A percentile compares a stretch with the other conserved stretches of the same genome.
These are phyloP conservation scores for Perkinsela sp. DNA, from an alignment of 208 protist species.

Conservation along the genomic window DNA sequence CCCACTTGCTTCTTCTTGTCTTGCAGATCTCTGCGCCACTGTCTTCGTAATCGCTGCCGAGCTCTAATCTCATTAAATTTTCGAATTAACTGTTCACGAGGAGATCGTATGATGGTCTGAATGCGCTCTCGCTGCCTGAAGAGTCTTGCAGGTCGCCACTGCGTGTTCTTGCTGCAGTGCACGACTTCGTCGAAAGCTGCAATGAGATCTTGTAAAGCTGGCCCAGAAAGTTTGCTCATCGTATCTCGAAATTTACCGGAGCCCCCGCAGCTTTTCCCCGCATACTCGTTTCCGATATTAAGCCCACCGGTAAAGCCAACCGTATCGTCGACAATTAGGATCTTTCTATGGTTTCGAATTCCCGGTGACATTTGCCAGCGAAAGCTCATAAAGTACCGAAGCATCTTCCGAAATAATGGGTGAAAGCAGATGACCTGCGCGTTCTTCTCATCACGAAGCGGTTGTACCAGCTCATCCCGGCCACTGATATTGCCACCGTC, in stretches of 20 bases:
- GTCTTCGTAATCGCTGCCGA: not conserved
- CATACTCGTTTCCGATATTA: constrained; percentile 71
- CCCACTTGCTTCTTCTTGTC: not conserved
- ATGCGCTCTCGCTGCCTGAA: not conserved
- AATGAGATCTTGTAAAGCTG: constrained; percentile 26
- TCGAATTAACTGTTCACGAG: not conserved
- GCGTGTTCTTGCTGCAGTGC: constrained; percentile 13
- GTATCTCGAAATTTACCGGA: constrained; percentile 51
- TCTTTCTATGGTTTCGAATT: constrained; percentile 66
- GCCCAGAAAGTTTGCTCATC: constrained; percentile 35
- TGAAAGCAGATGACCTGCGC: constrained; percentile 41
- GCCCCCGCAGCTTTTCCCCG: constrained; percentile 20
- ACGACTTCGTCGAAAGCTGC: constrained; percentile 52
- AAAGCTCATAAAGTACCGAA: constrained; percentile 26
- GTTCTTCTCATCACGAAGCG: constrained; percentile 22
- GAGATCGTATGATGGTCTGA: not conserved
- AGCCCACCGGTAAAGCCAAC: constrained; percentile 67
- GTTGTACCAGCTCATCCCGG: constrained; percentile 21
- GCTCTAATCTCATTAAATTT: not conserved
- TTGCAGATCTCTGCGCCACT: not conserved
- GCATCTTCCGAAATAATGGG: constrained; percentile 34
- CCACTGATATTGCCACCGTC: constrained; percentile 60
- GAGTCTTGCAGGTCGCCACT: constrained; percentile 7
- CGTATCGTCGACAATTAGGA: constrained; percentile 33
- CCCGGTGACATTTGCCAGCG: constrained; percentile 39